A percentile compares a stretch with the other conserved stretches of the same genome.
Conservation (phyloP, 768 basidiomycete genomes). For the Tulasnella sp. region DNA sequence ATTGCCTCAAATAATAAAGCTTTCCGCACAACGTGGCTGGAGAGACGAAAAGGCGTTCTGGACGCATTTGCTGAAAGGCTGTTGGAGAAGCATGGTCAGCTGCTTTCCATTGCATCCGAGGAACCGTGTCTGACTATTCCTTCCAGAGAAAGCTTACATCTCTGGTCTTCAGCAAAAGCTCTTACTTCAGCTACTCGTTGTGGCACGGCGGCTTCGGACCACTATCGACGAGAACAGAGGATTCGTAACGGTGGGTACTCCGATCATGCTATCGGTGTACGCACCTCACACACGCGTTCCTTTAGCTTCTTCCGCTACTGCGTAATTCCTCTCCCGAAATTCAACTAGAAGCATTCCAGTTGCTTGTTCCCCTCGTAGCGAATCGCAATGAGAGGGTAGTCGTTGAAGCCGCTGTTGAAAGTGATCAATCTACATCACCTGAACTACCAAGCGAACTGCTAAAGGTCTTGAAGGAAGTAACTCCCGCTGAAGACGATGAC, state of each 20-base stretch:
- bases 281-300: not conserved
- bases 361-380: slow-evolving; percentile 60
- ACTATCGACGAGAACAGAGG: not conserved
- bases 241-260: not conserved
- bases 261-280: not conserved
- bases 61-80: slow-evolving; percentile 56
- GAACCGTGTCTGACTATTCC: not conserved
- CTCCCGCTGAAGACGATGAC: slow-evolving; percentile 35
- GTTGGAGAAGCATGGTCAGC: slow-evolving; percentile 46
- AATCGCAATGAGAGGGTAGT: slow-evolving; percentile 77
- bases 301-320: slow-evolving; percentile 74
- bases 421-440: slow-evolving; percentile 45
- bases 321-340: slow-evolving; percentile 54
- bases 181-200: not conserved
- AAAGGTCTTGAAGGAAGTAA: slow-evolving; percentile 42
- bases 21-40: slow-evolving; percentile 61
- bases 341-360: slow-evolving; percentile 68
- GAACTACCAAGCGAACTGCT: slow-evolving; percentile 63
- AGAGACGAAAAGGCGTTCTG: slow-evolving; percentile 45
- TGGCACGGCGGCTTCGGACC: not conserved
- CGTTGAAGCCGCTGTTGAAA: slow-evolving; percentile 76
- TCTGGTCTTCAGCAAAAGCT: not conserved
- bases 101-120: not conserved
- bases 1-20: slow-evolving; percentile 63
- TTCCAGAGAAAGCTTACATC: not conserved